Evolutionary conservation across 805 yeast genomes (phyloP), one percentile per base, ranked within the genome.

Genomic region (Ogataea trehaloabstinens): DNA sequence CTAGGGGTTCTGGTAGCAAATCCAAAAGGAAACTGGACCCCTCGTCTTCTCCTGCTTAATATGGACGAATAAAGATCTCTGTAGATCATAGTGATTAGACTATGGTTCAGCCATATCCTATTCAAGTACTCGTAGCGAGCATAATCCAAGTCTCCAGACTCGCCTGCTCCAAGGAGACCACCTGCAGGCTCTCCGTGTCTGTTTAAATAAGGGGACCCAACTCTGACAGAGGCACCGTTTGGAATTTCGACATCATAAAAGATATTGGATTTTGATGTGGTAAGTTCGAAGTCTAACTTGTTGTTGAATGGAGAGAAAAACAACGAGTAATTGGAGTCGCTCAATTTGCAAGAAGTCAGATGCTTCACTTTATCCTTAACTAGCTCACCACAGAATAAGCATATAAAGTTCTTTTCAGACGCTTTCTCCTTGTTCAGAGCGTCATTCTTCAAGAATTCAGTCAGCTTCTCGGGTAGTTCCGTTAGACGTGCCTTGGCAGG

Each of bases 121-220:
- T 74, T 81, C 46, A 84, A 60, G 44, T 76, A 70, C 24, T 68
- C 63, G 58, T 76, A 82, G 38, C 95, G 69, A 18, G 63, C 66
- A 13, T 62, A 45, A 51, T 73, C 74, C 41, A 85, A 64, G 0
- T 65, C 66, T 0, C 86, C 86, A 22, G 69, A 51, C 38, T 71
- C 76, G 32, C 80, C 84, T 13, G 77, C 74, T 11, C 73, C 71
- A 44, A 70, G 64, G 3, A 79, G 68, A 15, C 73, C 73, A 7
- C 68, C 66, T 22, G 84, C 84, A 3, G 82, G 73, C 56, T 85
- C 93, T 17, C 95, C 95, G 58, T 84, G 89, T 4, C 69, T 67
- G 38, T 86, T 83, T 54, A 85, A 62, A 53, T 83, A 85, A 11
- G 91, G 93, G 0, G 86, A 39, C 74, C 74, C 45, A 75, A 67